Evolutionary conservation across 768 basidiomycete genomes (phyloP), one percentile per base, ranked within the genome.

Genomic region (Dentipellis fragilis): DNA sequence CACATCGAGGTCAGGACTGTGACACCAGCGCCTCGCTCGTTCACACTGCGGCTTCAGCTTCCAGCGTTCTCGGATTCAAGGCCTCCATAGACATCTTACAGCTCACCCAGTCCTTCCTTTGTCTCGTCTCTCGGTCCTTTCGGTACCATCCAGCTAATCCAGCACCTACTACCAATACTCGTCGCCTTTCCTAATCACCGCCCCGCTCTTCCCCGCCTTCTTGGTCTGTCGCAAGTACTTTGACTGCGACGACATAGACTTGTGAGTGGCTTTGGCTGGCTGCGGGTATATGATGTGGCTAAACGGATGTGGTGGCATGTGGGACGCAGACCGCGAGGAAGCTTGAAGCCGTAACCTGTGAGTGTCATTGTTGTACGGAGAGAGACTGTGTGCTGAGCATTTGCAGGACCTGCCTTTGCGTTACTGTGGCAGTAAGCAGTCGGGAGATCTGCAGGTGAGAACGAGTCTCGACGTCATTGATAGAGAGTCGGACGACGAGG

Each of bases 401-500:
- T 6, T 29, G 29, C 29, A 29, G 29, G 29, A 29, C 29, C 29
- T 6, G 29, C 29, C 29, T 29, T 6, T 29, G 6, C 29, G 29
- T 3, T 29, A 29, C 29, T 29, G 29, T 29, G 29, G 29, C 29
- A 29, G 29, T 6, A 3, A 29, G 3, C 3, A 3, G 29, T 29
- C 29, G 29, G 29, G 29, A 29, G 29, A 29, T 29, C 29, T 29
- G 29, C 29, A 29, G 29, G 29, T 29, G 29, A 29, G 29, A 29
- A 6, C 29, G 29, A n/a, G 37, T 14, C n/a, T n/a, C 23, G 51
- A 53, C 39, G 21, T 53, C 52, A 49, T 49, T 14, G 48, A 49
- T 17, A 22, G 66, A 64, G 70, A 60, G 59, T 61, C 57, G 54
- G 64, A 65, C 71, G 57, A 60, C 63, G 72, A 62, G 64, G 71